Evolutionary conservation across 371 early-diverging fungal species (phyloP).

Genomic region (Apophysomyces sp.): DNA sequence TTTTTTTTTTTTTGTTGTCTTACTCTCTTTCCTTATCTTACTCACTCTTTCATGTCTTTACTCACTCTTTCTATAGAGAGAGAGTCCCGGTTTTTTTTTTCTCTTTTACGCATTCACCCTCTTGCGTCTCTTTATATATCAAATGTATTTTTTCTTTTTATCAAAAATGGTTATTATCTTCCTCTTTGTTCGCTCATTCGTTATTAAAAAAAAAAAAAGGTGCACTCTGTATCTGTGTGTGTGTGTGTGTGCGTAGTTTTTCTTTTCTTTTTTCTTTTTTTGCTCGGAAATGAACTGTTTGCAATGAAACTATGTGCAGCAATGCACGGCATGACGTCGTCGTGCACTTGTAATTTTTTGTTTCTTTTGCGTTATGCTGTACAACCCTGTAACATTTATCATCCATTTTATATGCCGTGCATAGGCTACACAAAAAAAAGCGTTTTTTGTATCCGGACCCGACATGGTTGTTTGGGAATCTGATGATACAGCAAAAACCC

Average conservation of each 20-base stretch:
- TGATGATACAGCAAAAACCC: neutral
- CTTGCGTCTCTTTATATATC: neutral
- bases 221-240: too few relatives aligned
- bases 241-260: too few relatives aligned
- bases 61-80: neutral
- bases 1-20: too few relatives aligned
- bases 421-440: neutral
- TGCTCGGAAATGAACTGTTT: conserved; percentile 3
- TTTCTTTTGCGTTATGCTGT: neutral
- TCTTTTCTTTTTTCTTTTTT: neutral
- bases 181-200: too few relatives aligned
- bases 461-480: neutral
- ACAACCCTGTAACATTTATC: neutral
- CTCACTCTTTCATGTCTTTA: neutral
- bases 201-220: neutral
- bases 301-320: conserved; percentile 2
- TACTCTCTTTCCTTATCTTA: neutral
- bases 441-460: neutral
- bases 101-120: neutral
- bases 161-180: neutral
- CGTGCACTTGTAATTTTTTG: too few relatives aligned
- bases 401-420: neutral
- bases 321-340: conserved; percentile 2
- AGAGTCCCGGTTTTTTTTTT: too few relatives aligned
- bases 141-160: neutral